Evolutionary conservation across 805 yeast genomes (phyloP).

Genomic region (Zygotorulaspora danielsina): DNA sequence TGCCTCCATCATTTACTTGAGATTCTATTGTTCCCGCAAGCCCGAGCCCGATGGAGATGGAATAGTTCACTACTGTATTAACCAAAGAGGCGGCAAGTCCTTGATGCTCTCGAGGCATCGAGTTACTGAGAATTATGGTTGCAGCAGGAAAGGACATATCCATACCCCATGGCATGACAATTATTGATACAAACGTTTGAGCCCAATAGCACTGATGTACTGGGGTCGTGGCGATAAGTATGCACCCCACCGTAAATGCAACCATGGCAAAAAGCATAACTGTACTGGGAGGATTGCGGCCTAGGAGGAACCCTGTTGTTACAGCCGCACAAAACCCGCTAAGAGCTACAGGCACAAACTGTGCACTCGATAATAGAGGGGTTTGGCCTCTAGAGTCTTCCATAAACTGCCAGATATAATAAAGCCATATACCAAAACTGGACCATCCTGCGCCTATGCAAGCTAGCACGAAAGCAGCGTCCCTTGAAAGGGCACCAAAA

Average conservation of each 20-base stretch:
- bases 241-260: slow-evolving; percentile 45
- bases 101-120: slow-evolving; percentile 53
- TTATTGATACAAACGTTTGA: slow-evolving; percentile 47
- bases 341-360: slow-evolving; percentile 40
- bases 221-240: slow-evolving; percentile 49
- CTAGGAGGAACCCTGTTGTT: slow-evolving; percentile 42
- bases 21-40: slow-evolving; percentile 56
- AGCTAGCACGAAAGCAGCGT: slow-evolving; percentile 44
- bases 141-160: slow-evolving; percentile 68
- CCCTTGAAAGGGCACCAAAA: slow-evolving; percentile 38
- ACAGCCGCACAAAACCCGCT: slow-evolving; percentile 52
- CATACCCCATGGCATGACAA: slow-evolving; percentile 60
- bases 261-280: slow-evolving; percentile 45
- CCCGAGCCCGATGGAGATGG: slow-evolving; percentile 58
- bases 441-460: slow-evolving; percentile 60
- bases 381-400: slow-evolving; percentile 42
- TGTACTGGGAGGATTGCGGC: slow-evolving; percentile 40
- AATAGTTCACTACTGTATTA: slow-evolving; percentile 58
- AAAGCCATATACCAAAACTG: slow-evolving; percentile 62
- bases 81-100: slow-evolving; percentile 66
- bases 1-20: slow-evolving; percentile 24
- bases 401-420: slow-evolving; percentile 47
- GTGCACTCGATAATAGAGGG: slow-evolving; percentile 42
- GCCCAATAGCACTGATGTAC: slow-evolving; percentile 53
- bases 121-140: slow-evolving; percentile 50